These are phyloP conservation scores for Mucor mucedo DNA, from an alignment of 371 early-diverging fungal species.

Conservation along the genomic window DNA sequence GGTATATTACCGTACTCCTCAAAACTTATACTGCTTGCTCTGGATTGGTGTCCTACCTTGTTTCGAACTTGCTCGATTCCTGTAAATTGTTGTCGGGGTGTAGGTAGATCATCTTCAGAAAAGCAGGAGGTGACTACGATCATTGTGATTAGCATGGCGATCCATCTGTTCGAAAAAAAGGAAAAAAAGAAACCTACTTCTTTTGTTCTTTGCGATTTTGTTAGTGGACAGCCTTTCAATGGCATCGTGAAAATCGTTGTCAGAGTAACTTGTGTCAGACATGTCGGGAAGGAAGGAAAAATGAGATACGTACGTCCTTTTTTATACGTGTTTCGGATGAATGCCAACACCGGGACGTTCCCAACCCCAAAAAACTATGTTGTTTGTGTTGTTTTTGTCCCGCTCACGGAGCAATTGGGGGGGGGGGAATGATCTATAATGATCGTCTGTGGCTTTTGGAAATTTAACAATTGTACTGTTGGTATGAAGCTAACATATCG, in stretches of 20 bases:
- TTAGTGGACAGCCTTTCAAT: not conserved
- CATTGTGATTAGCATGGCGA: not conserved
- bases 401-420: too few relatives aligned
- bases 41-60: not conserved
- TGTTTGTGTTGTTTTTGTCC: too few relatives aligned
- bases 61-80: not conserved
- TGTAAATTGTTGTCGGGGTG: not conserved
- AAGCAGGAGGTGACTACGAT: not conserved
- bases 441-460: too few relatives aligned
- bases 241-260: conserved; percentile 7
- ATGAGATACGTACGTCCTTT: not conserved
- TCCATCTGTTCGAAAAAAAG: too few relatives aligned
- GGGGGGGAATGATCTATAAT: too few relatives aligned
- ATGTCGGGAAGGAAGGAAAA: conserved; percentile 4
- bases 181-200: not conserved
- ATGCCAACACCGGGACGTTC: too few relatives aligned
- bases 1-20: conserved; percentile 12
- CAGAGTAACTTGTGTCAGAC: conserved; percentile 14
- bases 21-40: conserved; percentile 17
- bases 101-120: not conserved
- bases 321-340: too few relatives aligned
- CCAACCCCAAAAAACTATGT: too few relatives aligned
- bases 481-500: too few relatives aligned
- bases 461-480: too few relatives aligned
- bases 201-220: not conserved